Evolutionary conservation across 352 stramenopile species (phyloP).

Genomic region (Pythium grandisporangium): DNA sequence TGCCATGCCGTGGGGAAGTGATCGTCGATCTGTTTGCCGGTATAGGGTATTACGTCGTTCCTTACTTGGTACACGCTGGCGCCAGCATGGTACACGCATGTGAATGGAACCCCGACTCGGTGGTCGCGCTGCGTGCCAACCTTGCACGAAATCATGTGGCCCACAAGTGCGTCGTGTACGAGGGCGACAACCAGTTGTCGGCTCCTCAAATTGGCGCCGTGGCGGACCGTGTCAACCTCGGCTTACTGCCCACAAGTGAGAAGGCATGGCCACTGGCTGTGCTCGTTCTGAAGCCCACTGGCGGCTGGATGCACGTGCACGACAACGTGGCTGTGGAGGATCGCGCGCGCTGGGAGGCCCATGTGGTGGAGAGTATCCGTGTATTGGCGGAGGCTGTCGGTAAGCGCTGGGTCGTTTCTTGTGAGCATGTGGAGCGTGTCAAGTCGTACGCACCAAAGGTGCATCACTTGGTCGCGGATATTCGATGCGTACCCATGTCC

Average conservation of each 20-base stretch:
- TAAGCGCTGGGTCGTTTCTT: constrained; percentile 68
- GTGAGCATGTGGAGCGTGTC: constrained; percentile 83
- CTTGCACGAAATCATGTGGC: constrained; percentile 87
- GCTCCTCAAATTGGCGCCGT: constrained; percentile 63
- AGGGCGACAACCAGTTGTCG: constrained; percentile 86
- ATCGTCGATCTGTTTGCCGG: constrained; percentile 96
- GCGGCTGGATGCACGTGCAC: constrained; percentile 95
- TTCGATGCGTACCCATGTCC: constrained; percentile 12
- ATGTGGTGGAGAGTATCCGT: constrained; percentile 38
- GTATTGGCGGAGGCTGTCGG: constrained; percentile 31
- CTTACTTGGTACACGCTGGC: constrained; percentile 88
- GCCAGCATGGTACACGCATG: constrained; percentile 88
- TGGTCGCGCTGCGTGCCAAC: constrained; percentile 88
- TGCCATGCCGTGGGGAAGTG: constrained; percentile 77
- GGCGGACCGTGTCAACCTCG: constrained; percentile 92
- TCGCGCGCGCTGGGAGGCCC: constrained; percentile 63
- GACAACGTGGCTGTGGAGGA: constrained; percentile 90
- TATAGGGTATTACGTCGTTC: constrained; percentile 98
- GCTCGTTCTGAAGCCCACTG: constrained; percentile 80
- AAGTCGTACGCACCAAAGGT: constrained; percentile 91
- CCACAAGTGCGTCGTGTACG: constrained; percentile 62
- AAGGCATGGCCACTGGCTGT: constrained; percentile 91
- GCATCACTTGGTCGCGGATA: constrained; percentile 83
- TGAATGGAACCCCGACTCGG: constrained; percentile 94
- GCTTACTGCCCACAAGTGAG: constrained; percentile 91